Evolutionary conservation across 2,329 filamentous ascomycete species (phyloP).

Genomic region (Colletotrichum graminicola): DNA sequence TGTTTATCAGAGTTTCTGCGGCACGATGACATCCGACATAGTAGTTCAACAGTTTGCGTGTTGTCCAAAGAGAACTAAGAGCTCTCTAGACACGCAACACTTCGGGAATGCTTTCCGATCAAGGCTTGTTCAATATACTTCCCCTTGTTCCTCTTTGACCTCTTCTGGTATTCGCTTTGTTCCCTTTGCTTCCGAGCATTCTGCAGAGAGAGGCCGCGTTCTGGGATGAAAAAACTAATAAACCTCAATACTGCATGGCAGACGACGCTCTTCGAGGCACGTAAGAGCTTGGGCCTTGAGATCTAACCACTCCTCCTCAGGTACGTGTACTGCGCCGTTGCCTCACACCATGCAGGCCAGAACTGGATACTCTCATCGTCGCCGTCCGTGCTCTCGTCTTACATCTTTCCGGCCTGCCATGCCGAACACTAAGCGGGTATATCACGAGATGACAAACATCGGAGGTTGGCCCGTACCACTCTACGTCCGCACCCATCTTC

Average conservation of each 20-base stretch:
- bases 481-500: not conserved
- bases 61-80: constrained; percentile 6
- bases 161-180: constrained; percentile 1
- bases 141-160: constrained; percentile 6
- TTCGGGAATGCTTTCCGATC: constrained; percentile 21
- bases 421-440: constrained; percentile 11
- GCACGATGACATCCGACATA: constrained; percentile 27
- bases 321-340: constrained; percentile 20
- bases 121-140: constrained; percentile 18
- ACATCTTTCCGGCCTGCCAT: constrained; percentile 23
- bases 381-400: constrained; percentile 28
- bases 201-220: constrained; percentile 12
- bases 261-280: constrained; percentile 17
- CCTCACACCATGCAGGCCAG: constrained; percentile 37
- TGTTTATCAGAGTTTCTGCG: constrained; percentile 27
- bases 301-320: constrained; percentile 10
- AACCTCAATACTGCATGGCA: constrained; percentile 8
- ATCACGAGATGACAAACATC: constrained; percentile 34
- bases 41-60: not conserved
- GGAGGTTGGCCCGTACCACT: not conserved
- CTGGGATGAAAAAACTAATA: not conserved
- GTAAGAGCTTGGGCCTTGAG: constrained; percentile 5
- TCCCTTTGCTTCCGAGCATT: constrained; percentile 12
- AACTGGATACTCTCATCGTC: constrained; percentile 32
- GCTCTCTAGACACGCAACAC: constrained; percentile 16